Conservation (phyloP, 73 alveolate genomes). For the Tetrahymena thermophila region DNA sequence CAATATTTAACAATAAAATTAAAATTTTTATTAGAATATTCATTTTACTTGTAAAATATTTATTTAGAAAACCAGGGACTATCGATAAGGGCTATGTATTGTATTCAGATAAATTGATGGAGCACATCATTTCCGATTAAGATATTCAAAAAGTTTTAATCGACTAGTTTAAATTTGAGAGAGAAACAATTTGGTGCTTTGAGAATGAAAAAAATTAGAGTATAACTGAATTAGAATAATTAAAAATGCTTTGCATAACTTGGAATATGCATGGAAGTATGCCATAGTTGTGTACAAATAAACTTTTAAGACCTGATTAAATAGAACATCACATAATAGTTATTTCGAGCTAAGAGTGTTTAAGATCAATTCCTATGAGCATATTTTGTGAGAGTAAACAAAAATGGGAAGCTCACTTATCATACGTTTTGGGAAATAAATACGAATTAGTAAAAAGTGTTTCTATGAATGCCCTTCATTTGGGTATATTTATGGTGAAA, state of each 20-base stretch:
- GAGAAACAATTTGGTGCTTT: background rate
- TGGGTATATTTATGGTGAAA: constrained; percentile 59
- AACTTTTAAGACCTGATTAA: constrained; percentile 45
- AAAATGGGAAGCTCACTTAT: constrained; percentile 62
- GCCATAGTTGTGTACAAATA: constrained; percentile 26
- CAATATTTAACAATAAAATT: too few species aligned
- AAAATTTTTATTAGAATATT: too few species aligned
- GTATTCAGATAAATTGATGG: background rate
- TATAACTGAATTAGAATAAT: background rate
- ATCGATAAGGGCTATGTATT: background rate
- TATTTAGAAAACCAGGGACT: background rate
- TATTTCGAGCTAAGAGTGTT: constrained; percentile 86
- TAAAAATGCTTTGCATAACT: constrained; percentile 51
- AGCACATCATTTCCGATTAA: background rate
- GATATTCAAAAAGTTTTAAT: background rate
- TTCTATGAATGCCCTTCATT: constrained; percentile 78
- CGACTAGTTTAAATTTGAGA: background rate
- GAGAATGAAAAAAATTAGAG: background rate
- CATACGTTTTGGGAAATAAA: constrained; percentile 52
- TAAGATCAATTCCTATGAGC: constrained; percentile 75
- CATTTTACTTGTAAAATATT: background rate
- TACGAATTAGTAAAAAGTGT: constrained; percentile 59
- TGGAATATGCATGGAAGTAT: constrained; percentile 77
- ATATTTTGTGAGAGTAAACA: constrained; percentile 56
- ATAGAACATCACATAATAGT: constrained; percentile 71